phyloP scores from a whole-genome alignment of 257 asterid species.

The Nicotiana benthamiana region DNA sequence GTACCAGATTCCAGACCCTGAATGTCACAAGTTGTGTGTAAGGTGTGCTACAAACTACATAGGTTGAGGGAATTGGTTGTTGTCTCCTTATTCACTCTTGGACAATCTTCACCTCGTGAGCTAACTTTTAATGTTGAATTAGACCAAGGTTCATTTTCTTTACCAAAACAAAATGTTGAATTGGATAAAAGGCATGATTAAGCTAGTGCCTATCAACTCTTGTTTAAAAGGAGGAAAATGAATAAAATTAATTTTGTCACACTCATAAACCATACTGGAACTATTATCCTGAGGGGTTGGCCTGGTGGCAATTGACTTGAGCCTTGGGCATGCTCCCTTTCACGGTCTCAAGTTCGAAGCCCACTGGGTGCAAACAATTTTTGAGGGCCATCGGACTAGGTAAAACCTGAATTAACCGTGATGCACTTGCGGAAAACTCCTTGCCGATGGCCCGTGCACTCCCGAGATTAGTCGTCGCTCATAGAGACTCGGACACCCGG shows the following conservation, averaged over 20 bases:
- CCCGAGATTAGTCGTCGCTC: too few relatives aligned
- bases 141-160: not conserved
- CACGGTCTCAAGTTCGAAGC: too few relatives aligned
- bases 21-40: not conserved
- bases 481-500: too few relatives aligned
- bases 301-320: too few relatives aligned
- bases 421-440: too few relatives aligned
- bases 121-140: not conserved
- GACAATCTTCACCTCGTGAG: not conserved
- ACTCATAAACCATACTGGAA: not conserved
- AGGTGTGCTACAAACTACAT: not conserved
- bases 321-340: too few relatives aligned
- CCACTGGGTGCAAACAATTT: too few relatives aligned
- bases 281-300: too few relatives aligned
- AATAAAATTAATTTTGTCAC: not conserved
- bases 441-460: too few relatives aligned
- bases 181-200: not conserved
- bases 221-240: not conserved
- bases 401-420: too few relatives aligned
- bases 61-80: not conserved
- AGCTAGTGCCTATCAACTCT: not conserved
- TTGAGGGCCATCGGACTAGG: too few relatives aligned
- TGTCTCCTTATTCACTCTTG: not conserved
- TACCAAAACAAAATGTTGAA: not conserved
- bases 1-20: not conserved